Base-by-base conservation (phyloP, 225 moss, liverwort and hornwort species). In the Marchantia polymorpha region DNA sequence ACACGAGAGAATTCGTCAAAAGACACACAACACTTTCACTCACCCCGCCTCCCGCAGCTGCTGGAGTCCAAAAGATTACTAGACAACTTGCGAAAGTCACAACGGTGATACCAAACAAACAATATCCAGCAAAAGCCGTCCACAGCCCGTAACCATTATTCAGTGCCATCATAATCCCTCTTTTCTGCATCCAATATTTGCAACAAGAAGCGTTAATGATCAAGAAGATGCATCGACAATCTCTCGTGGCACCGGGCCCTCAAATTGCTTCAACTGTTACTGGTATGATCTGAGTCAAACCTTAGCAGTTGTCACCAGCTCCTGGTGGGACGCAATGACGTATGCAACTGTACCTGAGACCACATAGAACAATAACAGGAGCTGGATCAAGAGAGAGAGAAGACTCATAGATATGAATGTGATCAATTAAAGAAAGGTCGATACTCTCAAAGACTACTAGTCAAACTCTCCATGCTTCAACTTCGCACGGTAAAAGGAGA, bases 31-130 rank as follows among this genome's bases (percentile, higher is more conserved):
- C 19, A 71, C 71, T 20, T 27, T 23, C 12, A 79, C 90, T 83
- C 83, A 92, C 94, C 86, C 94, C 92, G 83, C 94, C 92, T 89
- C 94, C 94, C 47, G 92, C 94, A 83, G 94, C 94, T 67, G 94
- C 88, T 83, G 94, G 94, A 74, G 94, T 90, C 91, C 90, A 91
- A 61, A 88, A 88, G 48, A 94, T 91, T 74, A 92, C 94, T 73
- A 94, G 73, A 85, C 88, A 91, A 79, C 91, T 94, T 27, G 94
- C 91, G 64, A 92, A 68, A 25, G 84, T 66, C 72, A 94, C 92
- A 60, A 94, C 86, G 47, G 87, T 59, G 52, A 90, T 64, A 49
- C 92, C 92, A 82, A 92, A 92, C 1, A 83, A 78, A 73, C 89
- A 84, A 78, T 89, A 92, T 72, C 76, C 90, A 75, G 87, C 82